A percentile compares a stretch with the other conserved stretches of the same genome.
Evolutionary conservation across 2,329 filamentous ascomycete genomes (phyloP).

Genomic region (Aureobasidium zeae): DNA sequence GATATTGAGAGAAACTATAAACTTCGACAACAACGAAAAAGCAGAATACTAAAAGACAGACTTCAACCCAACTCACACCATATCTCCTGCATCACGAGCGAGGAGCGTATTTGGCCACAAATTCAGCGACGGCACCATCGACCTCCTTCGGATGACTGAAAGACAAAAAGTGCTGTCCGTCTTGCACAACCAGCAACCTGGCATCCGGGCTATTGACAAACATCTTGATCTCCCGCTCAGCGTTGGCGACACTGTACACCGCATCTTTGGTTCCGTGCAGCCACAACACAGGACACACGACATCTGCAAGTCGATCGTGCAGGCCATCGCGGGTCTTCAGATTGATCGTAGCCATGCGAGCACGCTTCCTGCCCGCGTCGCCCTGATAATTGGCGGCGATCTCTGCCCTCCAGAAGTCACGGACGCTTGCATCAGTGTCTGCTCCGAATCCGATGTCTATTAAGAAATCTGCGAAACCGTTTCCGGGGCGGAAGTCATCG

Average conservation of each 20-base stretch:
- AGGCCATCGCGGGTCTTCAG: slow-evolving; percentile 42
- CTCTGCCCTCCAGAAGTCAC: slow-evolving; percentile 36
- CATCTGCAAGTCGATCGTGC: slow-evolving; percentile 37
- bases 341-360: slow-evolving; percentile 43
- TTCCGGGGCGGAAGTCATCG: slow-evolving; percentile 35
- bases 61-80: no score
- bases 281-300: slow-evolving; percentile 45
- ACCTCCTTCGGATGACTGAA: slow-evolving; percentile 39
- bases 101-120: slow-evolving; percentile 27
- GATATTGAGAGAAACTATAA: no score
- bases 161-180: neutral
- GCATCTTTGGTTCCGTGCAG: slow-evolving; percentile 37
- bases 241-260: slow-evolving; percentile 35
- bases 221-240: slow-evolving; percentile 39
- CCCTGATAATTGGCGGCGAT: slow-evolving; percentile 40
- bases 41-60: no score
- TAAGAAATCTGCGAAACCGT: slow-evolving; percentile 38
- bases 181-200: slow-evolving; percentile 24
- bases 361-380: slow-evolving; percentile 39
- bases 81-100: no score
- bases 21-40: no score
- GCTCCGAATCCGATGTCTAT: slow-evolving; percentile 41
- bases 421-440: slow-evolving; percentile 28
- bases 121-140: slow-evolving; percentile 27
- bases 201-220: slow-evolving; percentile 38